Base-by-base conservation (phyloP, 1,139 yeast genomes). In the Geotrichum australiense region DNA sequence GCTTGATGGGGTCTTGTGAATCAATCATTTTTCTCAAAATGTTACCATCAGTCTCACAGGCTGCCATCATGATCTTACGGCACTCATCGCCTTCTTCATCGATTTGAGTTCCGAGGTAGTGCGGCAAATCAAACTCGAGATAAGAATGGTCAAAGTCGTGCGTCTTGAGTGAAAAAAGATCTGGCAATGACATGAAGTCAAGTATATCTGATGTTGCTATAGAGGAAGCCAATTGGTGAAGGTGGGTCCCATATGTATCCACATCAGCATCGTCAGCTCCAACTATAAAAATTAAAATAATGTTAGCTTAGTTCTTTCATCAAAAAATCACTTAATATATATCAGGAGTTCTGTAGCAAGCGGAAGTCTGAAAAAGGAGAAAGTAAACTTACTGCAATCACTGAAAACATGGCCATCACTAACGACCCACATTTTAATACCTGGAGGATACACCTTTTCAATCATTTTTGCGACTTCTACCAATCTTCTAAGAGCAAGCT, bases 351-450 rank as follows among this genome's bases (percentile, higher is more conserved):
- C n/a, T n/a, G n/a, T n/a, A n/a, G n/a, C n/a, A n/a, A n/a, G n/a
- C n/a, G n/a, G n/a, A n/a, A n/a, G n/a, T 28, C 6, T 28, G 22
- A 12, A 21, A 14, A 7, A 10, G 8, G 11, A n/a, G 3, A 6
- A 25, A 15, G 12, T 3, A 12, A 8, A 24, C 38, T 24, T 35
- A 35, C 31, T 41, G 28, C 47, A 44, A 19, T 44, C 47, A 20
- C 47, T 44, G 15, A 44, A 44, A 12, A 44, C 47, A 26, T 44
- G 47, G 14, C 47, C 47, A 23, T 44, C 47, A 28, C 45, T 40
- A 15, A 44, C 42, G 35, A 44, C 23, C 47, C 47, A 44, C 28
- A 44, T 32, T 23, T 44, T 44, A n/a, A 44, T 37, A 4, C 47
- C 47, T 12, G 47, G 47, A 11, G 44, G 35, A 26, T 44, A 44